phyloP scores from a whole-genome alignment of 164 flowering plant genomes.

The Chloranthus sessilifolius region DNA sequence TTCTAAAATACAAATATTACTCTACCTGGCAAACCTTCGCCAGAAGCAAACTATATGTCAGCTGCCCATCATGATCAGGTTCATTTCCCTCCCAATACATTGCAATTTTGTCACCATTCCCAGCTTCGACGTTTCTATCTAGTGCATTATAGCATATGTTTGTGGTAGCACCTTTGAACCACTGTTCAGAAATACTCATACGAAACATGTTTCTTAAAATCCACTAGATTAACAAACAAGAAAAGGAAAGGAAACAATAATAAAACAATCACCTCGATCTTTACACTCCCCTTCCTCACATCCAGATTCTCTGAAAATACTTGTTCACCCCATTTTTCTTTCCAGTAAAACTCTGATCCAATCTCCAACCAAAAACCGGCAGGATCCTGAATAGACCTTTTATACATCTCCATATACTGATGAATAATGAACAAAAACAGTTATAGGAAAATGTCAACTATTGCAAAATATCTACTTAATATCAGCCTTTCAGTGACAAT shows the following conservation, averaged over 20 bases:
- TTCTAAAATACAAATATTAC: not conserved
- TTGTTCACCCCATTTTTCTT: slow-evolving; percentile 50
- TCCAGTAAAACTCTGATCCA: slow-evolving; percentile 75
- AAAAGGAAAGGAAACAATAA: slow-evolving; percentile 1
- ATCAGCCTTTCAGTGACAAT: no score
- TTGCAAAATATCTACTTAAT: no score
- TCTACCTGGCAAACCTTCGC: slow-evolving; percentile 77
- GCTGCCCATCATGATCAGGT: slow-evolving; percentile 41
- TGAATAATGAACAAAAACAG: not conserved
- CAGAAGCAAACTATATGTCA: slow-evolving; percentile 63
- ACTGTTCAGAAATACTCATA: slow-evolving; percentile 32
- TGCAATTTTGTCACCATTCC: slow-evolving; percentile 66
- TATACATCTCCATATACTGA: slow-evolving; percentile 83
- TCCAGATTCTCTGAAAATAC: slow-evolving; percentile 76
- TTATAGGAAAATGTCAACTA: no score
- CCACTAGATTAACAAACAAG: not conserved
- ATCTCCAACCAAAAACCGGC: slow-evolving; percentile 86
- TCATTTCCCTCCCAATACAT: slow-evolving; percentile 89
- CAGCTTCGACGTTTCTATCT: slow-evolving; percentile 64
- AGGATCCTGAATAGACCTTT: slow-evolving; percentile 69
- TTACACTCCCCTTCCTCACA: slow-evolving; percentile 52
- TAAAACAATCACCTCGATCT: slow-evolving; percentile 49
- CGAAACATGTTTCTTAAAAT: not conserved
- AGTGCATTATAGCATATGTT: slow-evolving; percentile 87
- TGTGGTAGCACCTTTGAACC: slow-evolving; percentile 92